Evolutionary conservation across 2,329 filamentous ascomycete genomes (phyloP).

Genomic region (Aureobasidium sp.): DNA sequence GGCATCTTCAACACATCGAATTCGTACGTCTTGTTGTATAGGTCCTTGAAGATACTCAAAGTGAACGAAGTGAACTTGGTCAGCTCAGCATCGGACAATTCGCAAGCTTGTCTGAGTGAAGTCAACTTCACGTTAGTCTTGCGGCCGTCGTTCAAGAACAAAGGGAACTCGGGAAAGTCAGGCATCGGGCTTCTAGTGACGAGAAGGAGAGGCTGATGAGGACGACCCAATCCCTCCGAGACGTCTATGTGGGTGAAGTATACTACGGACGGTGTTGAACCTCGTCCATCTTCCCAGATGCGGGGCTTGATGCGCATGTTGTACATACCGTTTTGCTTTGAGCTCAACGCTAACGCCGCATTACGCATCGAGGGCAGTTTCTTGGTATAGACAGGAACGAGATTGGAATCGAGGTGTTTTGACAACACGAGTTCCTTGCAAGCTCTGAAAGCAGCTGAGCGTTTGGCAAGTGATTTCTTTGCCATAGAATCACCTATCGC

Average conservation of each 20-base stretch:
- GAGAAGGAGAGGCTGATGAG: conserved; percentile 57
- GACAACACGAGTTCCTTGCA: conserved; percentile 61
- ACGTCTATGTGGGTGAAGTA: conserved; percentile 57
- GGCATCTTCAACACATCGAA: conserved; percentile 55
- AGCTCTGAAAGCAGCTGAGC: conserved; percentile 77
- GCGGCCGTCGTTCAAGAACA: conserved; percentile 61
- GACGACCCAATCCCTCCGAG: conserved; percentile 47
- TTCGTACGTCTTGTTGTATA: conserved; percentile 83
- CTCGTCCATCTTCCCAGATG: conserved; percentile 52
- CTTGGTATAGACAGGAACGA: conserved; percentile 65
- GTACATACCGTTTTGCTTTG: conserved; percentile 66
- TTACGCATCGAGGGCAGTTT: conserved; percentile 76
- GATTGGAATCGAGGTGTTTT: conserved; percentile 60
- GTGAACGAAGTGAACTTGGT: conserved; percentile 62
- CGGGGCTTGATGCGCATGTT: conserved; percentile 69
- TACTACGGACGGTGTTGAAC: conserved; percentile 42
- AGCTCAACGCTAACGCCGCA: conserved; percentile 70
- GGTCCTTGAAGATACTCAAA: conserved; percentile 64
- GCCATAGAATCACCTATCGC: conserved; percentile 53
- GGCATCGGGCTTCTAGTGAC: conserved; percentile 61
- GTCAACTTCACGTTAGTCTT: conserved; percentile 48
- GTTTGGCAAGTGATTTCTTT: conserved; percentile 72
- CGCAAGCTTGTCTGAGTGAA: conserved; percentile 36
- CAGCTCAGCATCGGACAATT: conserved; percentile 37
- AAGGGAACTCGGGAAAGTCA: conserved; percentile 54